These are phyloP conservation scores for Ceratonia siliqua DNA, from an alignment of 306 rosid species.

Conservation along the genomic window DNA sequence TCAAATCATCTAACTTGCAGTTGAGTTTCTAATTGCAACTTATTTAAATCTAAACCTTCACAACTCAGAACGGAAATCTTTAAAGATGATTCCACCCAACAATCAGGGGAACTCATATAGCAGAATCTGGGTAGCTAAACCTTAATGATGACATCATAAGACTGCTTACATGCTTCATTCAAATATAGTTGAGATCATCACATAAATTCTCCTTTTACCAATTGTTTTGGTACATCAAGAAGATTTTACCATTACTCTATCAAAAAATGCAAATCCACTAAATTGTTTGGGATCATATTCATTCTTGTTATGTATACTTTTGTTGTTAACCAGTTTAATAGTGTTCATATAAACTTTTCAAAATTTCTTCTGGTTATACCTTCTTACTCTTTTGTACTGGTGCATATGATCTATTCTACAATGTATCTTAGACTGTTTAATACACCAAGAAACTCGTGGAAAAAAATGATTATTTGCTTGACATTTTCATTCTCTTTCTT, in stretches of 20 bases:
- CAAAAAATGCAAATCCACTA: background rate
- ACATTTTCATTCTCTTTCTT: background rate
- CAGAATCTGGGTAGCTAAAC: conserved; percentile 16
- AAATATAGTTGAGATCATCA: background rate
- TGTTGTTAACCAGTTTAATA: background rate
- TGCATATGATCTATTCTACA: conserved; percentile 19
- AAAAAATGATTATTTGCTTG: conserved; percentile 2
- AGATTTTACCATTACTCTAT: background rate
- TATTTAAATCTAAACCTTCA: background rate
- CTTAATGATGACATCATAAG: conserved; percentile 9
- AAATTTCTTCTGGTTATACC: background rate
- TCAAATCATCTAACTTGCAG: conserved; percentile 17
- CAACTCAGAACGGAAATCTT: background rate
- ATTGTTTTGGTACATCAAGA: background rate
- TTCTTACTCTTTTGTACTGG: background rate
- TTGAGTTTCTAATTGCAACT: conserved; percentile 20
- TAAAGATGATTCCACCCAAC: conserved; percentile 15
- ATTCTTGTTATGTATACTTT: background rate
- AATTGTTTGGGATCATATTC: background rate
- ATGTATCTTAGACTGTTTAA: conserved; percentile 1
- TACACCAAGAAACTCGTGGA: conserved; percentile 9
- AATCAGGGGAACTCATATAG: background rate
- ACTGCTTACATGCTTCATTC: conserved; percentile 12
- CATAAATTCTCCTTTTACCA: conserved; percentile 9
- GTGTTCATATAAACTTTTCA: background rate